Evolutionary conservation across 2,329 filamentous ascomycete genomes (phyloP).

Genomic region (Exophiala spinifera): DNA sequence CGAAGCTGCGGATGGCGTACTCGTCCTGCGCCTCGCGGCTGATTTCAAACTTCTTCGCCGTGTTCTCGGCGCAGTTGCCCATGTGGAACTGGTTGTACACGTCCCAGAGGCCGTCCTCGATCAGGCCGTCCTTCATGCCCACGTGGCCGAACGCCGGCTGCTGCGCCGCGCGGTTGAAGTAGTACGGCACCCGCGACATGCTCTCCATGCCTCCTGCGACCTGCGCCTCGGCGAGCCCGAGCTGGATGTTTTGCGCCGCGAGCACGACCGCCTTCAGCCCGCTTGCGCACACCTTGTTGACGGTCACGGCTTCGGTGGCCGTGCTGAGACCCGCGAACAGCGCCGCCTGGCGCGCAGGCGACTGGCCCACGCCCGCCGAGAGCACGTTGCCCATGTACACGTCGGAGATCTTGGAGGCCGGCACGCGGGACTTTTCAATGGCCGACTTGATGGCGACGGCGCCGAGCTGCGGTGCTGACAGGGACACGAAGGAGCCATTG

Average conservation of each 20-base stretch:
- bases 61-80: slow-evolving; percentile 94
- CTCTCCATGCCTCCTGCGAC: slow-evolving; percentile 97
- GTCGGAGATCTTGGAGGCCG: slow-evolving; percentile 75
- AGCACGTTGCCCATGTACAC: slow-evolving; percentile 98
- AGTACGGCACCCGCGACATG: slow-evolving; percentile 93
- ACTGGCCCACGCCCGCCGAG: slow-evolving; percentile 77
- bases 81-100: slow-evolving; percentile 97
- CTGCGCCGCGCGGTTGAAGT: slow-evolving; percentile 75
- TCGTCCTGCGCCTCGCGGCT: slow-evolving; percentile 83
- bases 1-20: slow-evolving; percentile 85
- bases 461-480: slow-evolving; percentile 83
- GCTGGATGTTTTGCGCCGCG: slow-evolving; percentile 90
- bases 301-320: slow-evolving; percentile 81
- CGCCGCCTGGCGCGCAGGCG: slow-evolving; percentile 84
- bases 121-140: slow-evolving; percentile 83
- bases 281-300: slow-evolving; percentile 98
- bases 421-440: slow-evolving; percentile 78
- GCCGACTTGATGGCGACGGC: slow-evolving; percentile 90
- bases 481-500: slow-evolving; percentile 82
- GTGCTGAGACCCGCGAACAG: slow-evolving; percentile 82
- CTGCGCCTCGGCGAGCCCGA: slow-evolving; percentile 83
- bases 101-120: slow-evolving; percentile 93
- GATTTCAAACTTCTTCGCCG: slow-evolving; percentile 80
- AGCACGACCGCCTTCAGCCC: slow-evolving; percentile 88
- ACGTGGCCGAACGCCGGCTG: slow-evolving; percentile 83